Evolutionary conservation across 2,329 filamentous ascomycete species (phyloP).

Genomic region (Hymenotorrendiella dingleyae): DNA sequence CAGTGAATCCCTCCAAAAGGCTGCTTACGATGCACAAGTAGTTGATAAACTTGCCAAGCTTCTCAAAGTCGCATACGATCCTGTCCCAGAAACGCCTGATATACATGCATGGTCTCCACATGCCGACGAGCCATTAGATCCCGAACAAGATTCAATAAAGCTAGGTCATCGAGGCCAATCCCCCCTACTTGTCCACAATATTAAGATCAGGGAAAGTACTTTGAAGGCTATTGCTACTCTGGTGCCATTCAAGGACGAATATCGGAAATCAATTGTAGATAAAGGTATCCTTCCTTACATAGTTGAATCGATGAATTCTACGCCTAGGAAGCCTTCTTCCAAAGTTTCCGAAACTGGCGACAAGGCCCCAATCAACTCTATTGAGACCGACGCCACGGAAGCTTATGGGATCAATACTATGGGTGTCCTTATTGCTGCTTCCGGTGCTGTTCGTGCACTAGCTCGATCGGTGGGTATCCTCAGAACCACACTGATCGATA

Average conservation of each 20-base stretch:
- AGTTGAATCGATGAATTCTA: constrained; percentile 71
- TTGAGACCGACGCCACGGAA: constrained; percentile 12
- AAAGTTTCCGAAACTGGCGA: constrained; percentile 34
- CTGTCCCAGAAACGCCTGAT: constrained; percentile 40
- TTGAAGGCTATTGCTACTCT: constrained; percentile 78
- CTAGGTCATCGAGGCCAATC: constrained; percentile 59
- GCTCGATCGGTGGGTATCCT: constrained; percentile 80
- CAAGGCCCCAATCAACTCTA: constrained; percentile 23
- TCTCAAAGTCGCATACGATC: constrained; percentile 61
- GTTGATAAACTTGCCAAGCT: constrained; percentile 57
- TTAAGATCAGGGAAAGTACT: constrained; percentile 69
- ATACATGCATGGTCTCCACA: constrained; percentile 49
- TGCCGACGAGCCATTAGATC: constrained; percentile 10
- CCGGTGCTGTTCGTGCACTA: constrained; percentile 72
- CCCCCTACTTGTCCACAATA: constrained; percentile 57
- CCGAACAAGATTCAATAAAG: constrained; percentile 34
- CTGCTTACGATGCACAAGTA: constrained; percentile 66
- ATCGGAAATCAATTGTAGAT: constrained; percentile 75
- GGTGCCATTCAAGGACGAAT: constrained; percentile 73
- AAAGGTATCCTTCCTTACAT: constrained; percentile 76
- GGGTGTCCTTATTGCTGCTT: constrained; percentile 76
- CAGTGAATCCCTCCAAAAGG: constrained; percentile 72
- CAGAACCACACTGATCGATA: constrained; percentile 81
- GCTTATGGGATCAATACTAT: constrained; percentile 69
- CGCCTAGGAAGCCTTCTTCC: constrained; percentile 43